phyloP scores from a whole-genome alignment of 441 rosid genomes.

The Melastoma candidum region DNA sequence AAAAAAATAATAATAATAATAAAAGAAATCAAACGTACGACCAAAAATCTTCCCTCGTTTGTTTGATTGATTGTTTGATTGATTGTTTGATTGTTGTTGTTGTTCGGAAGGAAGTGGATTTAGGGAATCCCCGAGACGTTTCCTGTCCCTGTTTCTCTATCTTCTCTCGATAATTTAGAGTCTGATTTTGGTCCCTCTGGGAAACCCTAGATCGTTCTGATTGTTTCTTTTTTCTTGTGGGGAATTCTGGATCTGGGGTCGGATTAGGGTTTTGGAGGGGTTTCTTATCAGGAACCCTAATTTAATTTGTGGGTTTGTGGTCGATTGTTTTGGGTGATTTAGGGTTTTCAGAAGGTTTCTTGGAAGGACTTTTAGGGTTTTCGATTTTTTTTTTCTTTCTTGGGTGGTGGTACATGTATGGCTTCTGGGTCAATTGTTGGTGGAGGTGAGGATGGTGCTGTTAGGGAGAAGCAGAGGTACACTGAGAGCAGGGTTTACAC shows the following conservation, averaged over 20 bases:
- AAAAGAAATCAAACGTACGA: too few relatives aligned
- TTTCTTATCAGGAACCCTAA: background rate
- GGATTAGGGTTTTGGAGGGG: conserved; percentile 47
- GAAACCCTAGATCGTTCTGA: too few relatives aligned
- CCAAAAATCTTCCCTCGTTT: too few relatives aligned
- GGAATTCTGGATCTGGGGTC: background rate
- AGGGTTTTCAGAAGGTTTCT: background rate
- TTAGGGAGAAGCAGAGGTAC: conserved; percentile 54
- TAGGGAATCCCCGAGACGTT: too few relatives aligned
- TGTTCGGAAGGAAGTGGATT: too few relatives aligned
- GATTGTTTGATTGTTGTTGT: too few relatives aligned
- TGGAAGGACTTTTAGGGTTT: conserved; percentile 1
- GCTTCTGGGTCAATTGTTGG: conserved; percentile 79
- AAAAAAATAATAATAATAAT: too few relatives aligned
- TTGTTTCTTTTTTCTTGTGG: too few relatives aligned
- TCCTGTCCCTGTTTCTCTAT: too few relatives aligned
- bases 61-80: too few relatives aligned
- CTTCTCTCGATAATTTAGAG: too few relatives aligned
- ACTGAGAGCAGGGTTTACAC: conserved; percentile 58
- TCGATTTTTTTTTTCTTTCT: background rate
- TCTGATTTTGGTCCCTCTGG: too few relatives aligned
- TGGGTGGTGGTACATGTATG: conserved; percentile 43
- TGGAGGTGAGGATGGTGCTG: conserved; percentile 53
- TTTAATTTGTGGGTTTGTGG: background rate
- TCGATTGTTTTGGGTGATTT: background rate